Evolutionary conservation across 2,329 filamentous ascomycete species (phyloP).

Genomic region (Pseudohalonectria lignicola): DNA sequence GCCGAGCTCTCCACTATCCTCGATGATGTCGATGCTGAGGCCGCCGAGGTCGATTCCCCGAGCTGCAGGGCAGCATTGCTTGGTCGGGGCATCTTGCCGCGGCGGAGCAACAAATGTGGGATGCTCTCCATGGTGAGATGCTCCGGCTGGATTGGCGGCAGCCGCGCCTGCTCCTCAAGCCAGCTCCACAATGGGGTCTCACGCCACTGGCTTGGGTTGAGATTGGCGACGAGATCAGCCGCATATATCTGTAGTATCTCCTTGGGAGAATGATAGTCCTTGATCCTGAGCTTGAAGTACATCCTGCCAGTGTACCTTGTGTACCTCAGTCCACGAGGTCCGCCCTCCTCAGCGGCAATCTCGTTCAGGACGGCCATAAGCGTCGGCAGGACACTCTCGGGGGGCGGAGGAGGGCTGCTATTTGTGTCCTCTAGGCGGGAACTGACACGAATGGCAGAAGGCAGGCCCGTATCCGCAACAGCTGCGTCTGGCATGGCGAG

Average conservation of each 20-base stretch:
- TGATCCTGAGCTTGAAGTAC: slow-evolving; percentile 28
- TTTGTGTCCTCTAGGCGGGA: too few relatives aligned
- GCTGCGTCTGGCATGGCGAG: too few relatives aligned
- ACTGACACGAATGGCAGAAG: too few relatives aligned
- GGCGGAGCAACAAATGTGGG: slow-evolving; percentile 12
- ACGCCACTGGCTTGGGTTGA: slow-evolving; percentile 22
- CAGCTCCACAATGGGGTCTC: slow-evolving; percentile 19
- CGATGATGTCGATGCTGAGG: too few relatives aligned
- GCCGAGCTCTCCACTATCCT: too few relatives aligned
- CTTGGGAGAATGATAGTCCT: slow-evolving; percentile 18
- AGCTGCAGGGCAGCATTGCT: too few relatives aligned
- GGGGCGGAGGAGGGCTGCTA: too few relatives aligned
- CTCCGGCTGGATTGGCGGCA: slow-evolving; percentile 15
- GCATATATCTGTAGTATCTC: slow-evolving; percentile 35
- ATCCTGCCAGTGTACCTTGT: slow-evolving; percentile 20
- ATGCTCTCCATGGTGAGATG: slow-evolving; percentile 13
- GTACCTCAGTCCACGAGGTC: slow-evolving; percentile 14
- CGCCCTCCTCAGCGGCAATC: slow-evolving; percentile 14
- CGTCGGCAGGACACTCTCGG: background rate
- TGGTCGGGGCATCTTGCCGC: too few relatives aligned
- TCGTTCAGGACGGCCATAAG: slow-evolving; percentile 14
- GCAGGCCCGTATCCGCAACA: too few relatives aligned
- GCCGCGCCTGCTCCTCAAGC: slow-evolving; percentile 18
- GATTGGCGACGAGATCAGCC: slow-evolving; percentile 21
- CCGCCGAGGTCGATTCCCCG: too few relatives aligned